Conservation (phyloP, 371 early-diverging fungal species). For the Basidiobolus meristosporus region DNA sequence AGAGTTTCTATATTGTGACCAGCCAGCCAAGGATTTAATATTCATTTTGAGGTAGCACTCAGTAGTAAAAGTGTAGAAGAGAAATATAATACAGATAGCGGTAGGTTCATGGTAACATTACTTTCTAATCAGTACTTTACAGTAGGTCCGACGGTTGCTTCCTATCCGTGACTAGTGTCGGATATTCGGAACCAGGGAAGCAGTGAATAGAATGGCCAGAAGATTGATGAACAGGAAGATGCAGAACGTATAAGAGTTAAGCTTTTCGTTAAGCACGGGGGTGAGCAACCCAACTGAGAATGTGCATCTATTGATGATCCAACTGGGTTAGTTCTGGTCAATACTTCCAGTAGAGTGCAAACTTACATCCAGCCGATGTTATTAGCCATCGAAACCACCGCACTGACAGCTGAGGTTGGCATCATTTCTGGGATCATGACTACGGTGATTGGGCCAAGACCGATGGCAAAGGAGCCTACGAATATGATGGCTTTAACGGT, state of each 20-base stretch:
- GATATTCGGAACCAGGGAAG: conserved; percentile 46
- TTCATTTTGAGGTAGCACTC: too few species aligned
- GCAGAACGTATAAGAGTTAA: conserved; percentile 48
- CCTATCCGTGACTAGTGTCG: too few species aligned
- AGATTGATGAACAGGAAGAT: conserved; percentile 37
- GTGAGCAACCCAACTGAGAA: conserved; percentile 41
- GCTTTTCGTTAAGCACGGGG: conserved; percentile 28
- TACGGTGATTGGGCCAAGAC: conserved; percentile 64
- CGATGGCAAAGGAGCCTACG: conserved; percentile 62
- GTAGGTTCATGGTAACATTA: too few species aligned
- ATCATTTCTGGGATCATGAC: conserved; percentile 40
- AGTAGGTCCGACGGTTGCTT: too few species aligned
- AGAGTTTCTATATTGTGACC: too few species aligned
- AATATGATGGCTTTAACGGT: conserved; percentile 54
- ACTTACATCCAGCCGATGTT: conserved; percentile 46
- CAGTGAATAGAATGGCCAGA: conserved; percentile 22
- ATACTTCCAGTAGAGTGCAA: too few species aligned
- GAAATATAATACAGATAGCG: too few species aligned
- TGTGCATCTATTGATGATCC: too few species aligned
- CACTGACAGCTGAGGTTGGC: conserved; percentile 38
- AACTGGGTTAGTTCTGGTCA: too few species aligned
- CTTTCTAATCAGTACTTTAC: too few species aligned
- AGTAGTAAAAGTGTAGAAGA: too few species aligned
- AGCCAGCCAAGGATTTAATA: too few species aligned
- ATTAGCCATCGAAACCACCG: conserved; percentile 34